A percentile compares a stretch with the other conserved stretches of the same genome.
Evolutionary conservation across 179 eudicot species (phyloP).

Genomic region (Silene vulgaris): DNA sequence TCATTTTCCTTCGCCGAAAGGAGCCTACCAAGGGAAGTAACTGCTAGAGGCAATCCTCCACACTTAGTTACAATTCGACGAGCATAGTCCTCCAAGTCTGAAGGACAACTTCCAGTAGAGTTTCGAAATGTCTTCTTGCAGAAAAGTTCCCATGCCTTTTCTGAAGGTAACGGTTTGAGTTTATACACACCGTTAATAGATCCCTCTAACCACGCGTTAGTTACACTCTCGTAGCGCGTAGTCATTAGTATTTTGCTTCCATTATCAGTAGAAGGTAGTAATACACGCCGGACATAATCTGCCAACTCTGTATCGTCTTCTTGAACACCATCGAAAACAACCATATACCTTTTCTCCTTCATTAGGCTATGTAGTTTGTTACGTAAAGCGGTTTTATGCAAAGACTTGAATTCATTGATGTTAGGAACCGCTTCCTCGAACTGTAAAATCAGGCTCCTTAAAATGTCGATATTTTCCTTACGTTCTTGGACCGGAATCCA

Average conservation of each 20-base stretch:
- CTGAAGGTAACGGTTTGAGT: constrained; percentile 20
- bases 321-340: constrained; percentile 32
- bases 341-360: constrained; percentile 1
- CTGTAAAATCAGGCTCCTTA: constrained; percentile 20
- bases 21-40: constrained; percentile 26
- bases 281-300: neutral
- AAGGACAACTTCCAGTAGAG: constrained; percentile 12
- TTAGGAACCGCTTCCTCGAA: constrained; percentile 6
- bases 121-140: constrained; percentile 29
- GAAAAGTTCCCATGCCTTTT: constrained; percentile 33
- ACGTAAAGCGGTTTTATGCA: neutral
- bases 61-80: constrained; percentile 26
- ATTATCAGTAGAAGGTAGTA: constrained; percentile 14
- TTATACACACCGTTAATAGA: constrained; percentile 5
- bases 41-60: constrained; percentile 36
- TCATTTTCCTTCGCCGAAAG: constrained; percentile 21
- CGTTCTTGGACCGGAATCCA: constrained; percentile 12
- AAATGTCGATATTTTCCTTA: neutral
- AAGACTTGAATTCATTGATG: neutral
- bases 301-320: constrained; percentile 15
- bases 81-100: constrained; percentile 10
- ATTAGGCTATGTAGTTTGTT: neutral
- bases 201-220: constrained; percentile 18
- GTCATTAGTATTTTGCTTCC: constrained; percentile 32
- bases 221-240: constrained; percentile 29